Evolutionary conservation across 2,329 filamentous ascomycete species (phyloP), one percentile per base, ranked within the genome.

Genomic region (Dryadomyces sulphureus): DNA sequence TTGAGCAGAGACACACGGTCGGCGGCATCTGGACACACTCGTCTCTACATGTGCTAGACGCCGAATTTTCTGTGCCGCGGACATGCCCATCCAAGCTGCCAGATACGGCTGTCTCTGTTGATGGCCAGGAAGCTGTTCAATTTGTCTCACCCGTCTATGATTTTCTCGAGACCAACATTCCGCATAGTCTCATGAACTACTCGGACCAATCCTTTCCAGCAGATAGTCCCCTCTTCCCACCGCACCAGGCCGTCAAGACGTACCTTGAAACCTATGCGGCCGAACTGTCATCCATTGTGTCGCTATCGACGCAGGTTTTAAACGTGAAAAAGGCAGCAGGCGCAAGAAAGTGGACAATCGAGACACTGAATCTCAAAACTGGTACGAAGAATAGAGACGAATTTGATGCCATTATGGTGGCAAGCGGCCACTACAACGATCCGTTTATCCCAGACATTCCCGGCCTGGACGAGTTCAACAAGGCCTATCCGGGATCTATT

Each of bases 21-120:
- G 84, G 83, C 16, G 84, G 84, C 0, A 70, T 84, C 5, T 89
- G 84, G 84, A 83, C 83, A 51, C 79, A 84, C 54, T 75, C 69
- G 30, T 46, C 56, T 1, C 41, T 55, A 5, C 53, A 47, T 25
- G 49, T 48, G 11, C 30, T 48, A 8, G 52, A 54, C 42, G 40
- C 47, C 19, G 54, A 51, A 38, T 55, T 55, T 43, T 49, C 45
- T 11, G 48, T 55, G 4, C 54, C 53, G 7, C 44, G 61, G 35
- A 61, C 59, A 2, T 45, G 48, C 38, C 62, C 62, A 0, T 59
- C 54, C 19, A 50, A 42, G 16, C 43, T 51, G 4, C 57, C 59
- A 4, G 62, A 70, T 64, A 77, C 74, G 70, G 56, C 58, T 16
- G 55, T 62, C 4, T 50, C 50, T 53, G 22, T 24, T 1, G 41